These are phyloP conservation scores for Didymella keratinophila DNA, from an alignment of 2,329 filamentous ascomycete genomes.

Conservation along the genomic window DNA sequence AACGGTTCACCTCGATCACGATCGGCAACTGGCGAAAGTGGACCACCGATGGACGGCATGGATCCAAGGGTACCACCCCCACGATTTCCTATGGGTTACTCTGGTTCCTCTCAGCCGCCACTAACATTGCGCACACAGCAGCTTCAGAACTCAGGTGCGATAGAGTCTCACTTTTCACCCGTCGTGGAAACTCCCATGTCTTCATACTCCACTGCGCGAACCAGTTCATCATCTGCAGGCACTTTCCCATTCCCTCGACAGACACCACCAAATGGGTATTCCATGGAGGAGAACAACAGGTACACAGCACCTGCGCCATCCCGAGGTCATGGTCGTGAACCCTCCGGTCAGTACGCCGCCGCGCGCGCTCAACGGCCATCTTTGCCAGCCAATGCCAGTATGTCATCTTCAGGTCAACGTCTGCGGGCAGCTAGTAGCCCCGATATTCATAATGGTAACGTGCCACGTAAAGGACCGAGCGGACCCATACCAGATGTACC, in stretches of 20 bases:
- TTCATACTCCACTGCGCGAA: constrained; percentile 62
- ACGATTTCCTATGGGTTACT: constrained; percentile 72
- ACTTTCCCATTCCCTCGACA: constrained; percentile 84
- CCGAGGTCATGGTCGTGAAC: constrained; percentile 76
- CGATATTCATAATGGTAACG: constrained; percentile 76
- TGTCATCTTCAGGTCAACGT: constrained; percentile 57
- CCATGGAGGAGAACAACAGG: constrained; percentile 76
- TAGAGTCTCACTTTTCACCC: constrained; percentile 95
- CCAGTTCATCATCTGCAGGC: constrained; percentile 74
- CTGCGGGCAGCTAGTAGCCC: constrained; percentile 94
- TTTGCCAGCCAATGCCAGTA: constrained; percentile 70
- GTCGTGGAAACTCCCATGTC: constrained; percentile 79
- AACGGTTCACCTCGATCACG: constrained; percentile 77
- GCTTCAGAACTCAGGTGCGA: constrained; percentile 69
- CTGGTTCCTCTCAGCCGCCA: constrained; percentile 51
- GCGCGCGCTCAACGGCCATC: constrained; percentile 79
- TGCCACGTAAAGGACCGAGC: constrained; percentile 65
- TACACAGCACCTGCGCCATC: constrained; percentile 90
- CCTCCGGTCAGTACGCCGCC: constrained; percentile 70
- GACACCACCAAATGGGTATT: constrained; percentile 72
- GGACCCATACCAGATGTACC: constrained; percentile 55
- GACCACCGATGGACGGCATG: constrained; percentile 57
- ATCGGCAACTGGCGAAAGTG: constrained; percentile 77
- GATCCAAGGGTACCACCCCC: constrained; percentile 67
- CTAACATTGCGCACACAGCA: constrained; percentile 75